These are phyloP conservation scores for Tetratostichococcus sp. DNA, from an alignment of 139 green algal species.

Conservation along the genomic window DNA sequence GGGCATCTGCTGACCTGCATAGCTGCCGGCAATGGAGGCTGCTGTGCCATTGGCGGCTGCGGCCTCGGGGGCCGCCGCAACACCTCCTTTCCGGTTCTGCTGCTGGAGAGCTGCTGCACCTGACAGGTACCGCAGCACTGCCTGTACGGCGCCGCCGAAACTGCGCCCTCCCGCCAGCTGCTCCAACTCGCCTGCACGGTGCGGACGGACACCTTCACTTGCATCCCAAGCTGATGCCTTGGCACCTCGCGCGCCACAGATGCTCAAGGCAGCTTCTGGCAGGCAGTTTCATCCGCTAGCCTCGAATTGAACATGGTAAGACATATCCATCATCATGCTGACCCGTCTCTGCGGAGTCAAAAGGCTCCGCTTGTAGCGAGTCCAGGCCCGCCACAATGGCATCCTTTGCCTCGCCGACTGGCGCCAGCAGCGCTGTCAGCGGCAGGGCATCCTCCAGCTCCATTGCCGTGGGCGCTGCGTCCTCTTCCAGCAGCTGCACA, in stretches of 20 bases:
- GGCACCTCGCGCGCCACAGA: too few relatives aligned
- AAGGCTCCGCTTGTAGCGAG: constrained; percentile 24
- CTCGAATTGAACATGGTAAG: too few relatives aligned
- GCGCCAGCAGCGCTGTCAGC: constrained; percentile 61
- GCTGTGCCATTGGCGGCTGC: neutral
- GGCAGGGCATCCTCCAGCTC: constrained; percentile 66
- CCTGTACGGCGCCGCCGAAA: constrained; percentile 68
- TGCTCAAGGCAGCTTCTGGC: too few relatives aligned
- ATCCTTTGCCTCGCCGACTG: constrained; percentile 57
- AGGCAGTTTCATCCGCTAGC: too few relatives aligned
- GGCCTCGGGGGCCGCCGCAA: too few relatives aligned
- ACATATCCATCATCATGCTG: neutral
- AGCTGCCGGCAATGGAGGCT: neutral
- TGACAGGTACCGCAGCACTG: constrained; percentile 68
- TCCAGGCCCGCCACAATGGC: constrained; percentile 58
- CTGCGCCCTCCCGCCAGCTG: constrained; percentile 5
- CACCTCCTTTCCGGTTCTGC: neutral
- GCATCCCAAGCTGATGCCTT: too few relatives aligned
- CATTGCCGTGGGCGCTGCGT: constrained; percentile 14
- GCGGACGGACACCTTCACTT: too few relatives aligned
- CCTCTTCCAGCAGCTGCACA: constrained; percentile 46
- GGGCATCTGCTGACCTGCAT: neutral
- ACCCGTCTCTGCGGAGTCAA: neutral
- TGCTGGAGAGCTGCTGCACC: neutral
- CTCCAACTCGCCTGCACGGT: constrained; percentile 5